A percentile compares a stretch with the other conserved stretches of the same genome.
Conservation (phyloP, 192 early-diverging fungal species). For the Backusella westeae region DNA sequence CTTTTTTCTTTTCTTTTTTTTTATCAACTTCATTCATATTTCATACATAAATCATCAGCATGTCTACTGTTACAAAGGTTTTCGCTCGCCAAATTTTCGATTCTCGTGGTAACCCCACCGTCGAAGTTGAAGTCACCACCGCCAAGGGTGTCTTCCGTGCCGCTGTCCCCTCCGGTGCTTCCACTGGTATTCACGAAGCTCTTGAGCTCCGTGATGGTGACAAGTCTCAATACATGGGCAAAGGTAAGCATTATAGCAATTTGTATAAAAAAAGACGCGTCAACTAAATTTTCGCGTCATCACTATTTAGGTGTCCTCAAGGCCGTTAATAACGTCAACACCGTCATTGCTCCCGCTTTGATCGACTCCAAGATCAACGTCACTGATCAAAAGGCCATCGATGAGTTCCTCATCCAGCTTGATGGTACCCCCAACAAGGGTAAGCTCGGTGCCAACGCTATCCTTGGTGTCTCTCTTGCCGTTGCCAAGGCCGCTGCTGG, state of each 20-base stretch:
- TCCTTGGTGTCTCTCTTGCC: constrained; percentile 97
- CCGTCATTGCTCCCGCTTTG: constrained; percentile 81
- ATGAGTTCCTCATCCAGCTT: constrained; percentile 88
- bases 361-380: constrained; percentile 80
- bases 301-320: constrained; percentile 72
- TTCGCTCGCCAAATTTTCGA: constrained; percentile 91
- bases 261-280: background rate
- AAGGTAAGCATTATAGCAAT: constrained; percentile 58
- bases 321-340: constrained; percentile 92
- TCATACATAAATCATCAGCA: background rate
- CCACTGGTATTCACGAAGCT: constrained; percentile 98
- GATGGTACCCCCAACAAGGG: constrained; percentile 97
- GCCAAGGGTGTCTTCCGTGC: constrained; percentile 94
- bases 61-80: background rate
- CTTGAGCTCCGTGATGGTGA: constrained; percentile 95
- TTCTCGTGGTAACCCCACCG: constrained; percentile 98
- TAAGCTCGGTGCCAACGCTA: constrained; percentile 97
- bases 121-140: constrained; percentile 97
- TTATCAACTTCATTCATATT: background rate
- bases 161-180: constrained; percentile 97
- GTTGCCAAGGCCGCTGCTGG: constrained; percentile 95
- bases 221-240: constrained; percentile 87
- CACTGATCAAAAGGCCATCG: constrained; percentile 82
- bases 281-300: constrained; percentile 48
- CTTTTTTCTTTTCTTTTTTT: background rate